Evolutionary conservation across 108 stramenopile species (phyloP).

Genomic region (Seminavis robusta): DNA sequence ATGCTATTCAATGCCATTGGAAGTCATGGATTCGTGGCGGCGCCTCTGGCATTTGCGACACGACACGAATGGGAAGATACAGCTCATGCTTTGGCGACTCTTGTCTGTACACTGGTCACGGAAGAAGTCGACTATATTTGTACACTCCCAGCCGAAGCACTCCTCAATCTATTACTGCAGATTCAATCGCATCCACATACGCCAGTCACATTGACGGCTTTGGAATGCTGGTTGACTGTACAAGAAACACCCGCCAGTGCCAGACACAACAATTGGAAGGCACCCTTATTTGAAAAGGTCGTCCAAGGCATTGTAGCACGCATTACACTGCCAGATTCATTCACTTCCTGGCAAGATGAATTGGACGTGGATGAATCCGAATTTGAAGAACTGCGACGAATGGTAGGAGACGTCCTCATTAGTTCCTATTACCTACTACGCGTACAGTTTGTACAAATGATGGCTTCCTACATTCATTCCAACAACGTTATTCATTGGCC

Average conservation of each 20-base stretch:
- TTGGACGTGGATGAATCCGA: conserved; percentile 47
- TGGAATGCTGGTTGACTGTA: conserved; percentile 61
- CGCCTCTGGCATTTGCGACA: conserved; percentile 25
- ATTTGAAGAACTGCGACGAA: conserved; percentile 51
- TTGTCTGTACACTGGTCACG: conserved; percentile 38
- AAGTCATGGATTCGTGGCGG: conserved; percentile 24
- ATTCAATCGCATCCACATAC: conserved; percentile 44
- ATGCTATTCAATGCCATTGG: conserved; percentile 31
- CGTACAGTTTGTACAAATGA: conserved; percentile 27
- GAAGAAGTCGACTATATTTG: conserved; percentile 47
- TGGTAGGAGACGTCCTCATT: conserved; percentile 46
- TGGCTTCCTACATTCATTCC: conserved; percentile 18
- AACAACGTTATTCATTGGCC: conserved; percentile 30
- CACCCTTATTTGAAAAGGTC: conserved; percentile 32
- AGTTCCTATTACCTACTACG: conserved; percentile 45
- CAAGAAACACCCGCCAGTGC: conserved; percentile 52
- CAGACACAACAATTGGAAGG: conserved; percentile 28
- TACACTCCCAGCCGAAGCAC: conserved; percentile 25
- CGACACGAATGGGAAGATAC: conserved; percentile 39
- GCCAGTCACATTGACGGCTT: conserved; percentile 30
- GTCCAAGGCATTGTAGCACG: conserved; percentile 28
- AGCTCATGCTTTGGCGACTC: conserved; percentile 31
- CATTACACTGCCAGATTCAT: conserved; percentile 28
- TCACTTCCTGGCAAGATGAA: conserved; percentile 48
- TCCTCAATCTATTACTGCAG: conserved; percentile 39